These are phyloP conservation scores for Grosmannia serpens DNA, from an alignment of 2,329 filamentous ascomycete species.

Conservation along the genomic window DNA sequence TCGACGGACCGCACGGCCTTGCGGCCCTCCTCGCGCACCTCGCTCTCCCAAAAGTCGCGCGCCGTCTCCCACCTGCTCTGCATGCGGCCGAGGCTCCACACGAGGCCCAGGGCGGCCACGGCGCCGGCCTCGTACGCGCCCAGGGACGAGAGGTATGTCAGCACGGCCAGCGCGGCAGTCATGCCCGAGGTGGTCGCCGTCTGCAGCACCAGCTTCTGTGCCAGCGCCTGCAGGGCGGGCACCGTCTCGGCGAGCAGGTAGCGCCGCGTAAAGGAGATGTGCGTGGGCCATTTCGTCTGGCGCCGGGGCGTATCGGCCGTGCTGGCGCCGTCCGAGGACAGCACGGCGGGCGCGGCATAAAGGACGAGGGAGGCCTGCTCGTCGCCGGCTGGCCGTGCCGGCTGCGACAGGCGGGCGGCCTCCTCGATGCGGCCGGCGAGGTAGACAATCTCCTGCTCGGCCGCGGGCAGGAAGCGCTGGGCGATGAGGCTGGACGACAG, in stretches of 20 bases:
- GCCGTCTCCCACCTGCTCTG: constrained; percentile 53
- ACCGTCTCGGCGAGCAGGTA: constrained; percentile 56
- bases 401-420: constrained; percentile 9
- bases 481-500: constrained; percentile 69
- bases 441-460: constrained; percentile 75
- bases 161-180: constrained; percentile 39
- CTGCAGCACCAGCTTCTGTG: constrained; percentile 64
- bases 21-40: constrained; percentile 55
- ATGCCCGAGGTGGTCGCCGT: constrained; percentile 62
- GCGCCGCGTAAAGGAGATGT: constrained; percentile 60
- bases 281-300: constrained; percentile 53
- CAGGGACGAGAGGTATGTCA: constrained; percentile 45
- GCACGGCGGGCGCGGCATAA: constrained; percentile 15
- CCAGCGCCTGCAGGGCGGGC: constrained; percentile 58
- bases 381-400: neutral
- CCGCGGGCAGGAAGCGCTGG: constrained; percentile 62
- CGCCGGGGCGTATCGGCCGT: neutral
- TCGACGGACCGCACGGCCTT: constrained; percentile 49
- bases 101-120: constrained; percentile 47
- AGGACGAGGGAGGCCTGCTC: constrained; percentile 2
- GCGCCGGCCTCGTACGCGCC: constrained; percentile 51
- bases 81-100: constrained; percentile 46
- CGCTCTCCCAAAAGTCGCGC: constrained; percentile 50
- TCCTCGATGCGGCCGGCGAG: constrained; percentile 52
- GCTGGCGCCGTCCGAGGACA: neutral